A percentile compares a stretch with the other conserved stretches of the same genome.
phyloP scores from a whole-genome alignment of 352 stramenopile genomes.

The Phytophthora foliorum region DNA sequence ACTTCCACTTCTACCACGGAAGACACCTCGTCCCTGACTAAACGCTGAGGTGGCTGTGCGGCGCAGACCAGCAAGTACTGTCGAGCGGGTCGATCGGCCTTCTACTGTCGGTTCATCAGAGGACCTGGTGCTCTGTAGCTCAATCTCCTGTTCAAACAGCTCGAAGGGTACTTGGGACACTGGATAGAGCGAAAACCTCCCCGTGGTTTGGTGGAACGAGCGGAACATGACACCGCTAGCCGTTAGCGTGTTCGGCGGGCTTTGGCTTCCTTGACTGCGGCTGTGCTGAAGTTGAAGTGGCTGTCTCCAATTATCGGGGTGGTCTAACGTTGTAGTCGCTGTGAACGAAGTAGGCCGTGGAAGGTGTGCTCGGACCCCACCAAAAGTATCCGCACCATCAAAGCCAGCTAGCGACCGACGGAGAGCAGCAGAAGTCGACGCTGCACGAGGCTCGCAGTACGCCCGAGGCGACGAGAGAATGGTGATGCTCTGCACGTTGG shows the following conservation, averaged over 20 bases:
- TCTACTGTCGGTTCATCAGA: constrained; percentile 28
- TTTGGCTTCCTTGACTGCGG: constrained; percentile 31
- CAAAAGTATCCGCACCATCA: constrained; percentile 6
- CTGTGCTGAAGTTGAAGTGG: constrained; percentile 33
- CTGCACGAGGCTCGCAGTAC: constrained; percentile 49
- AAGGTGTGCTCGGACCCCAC: background rate
- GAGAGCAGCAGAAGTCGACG: background rate
- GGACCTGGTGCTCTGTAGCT: constrained; percentile 63
- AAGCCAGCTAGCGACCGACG: constrained; percentile 23
- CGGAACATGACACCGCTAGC: constrained; percentile 31
- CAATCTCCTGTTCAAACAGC: constrained; percentile 81
- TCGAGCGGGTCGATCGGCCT: constrained; percentile 34
- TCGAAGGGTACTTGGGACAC: constrained; percentile 82
- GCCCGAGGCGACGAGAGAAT: constrained; percentile 56
- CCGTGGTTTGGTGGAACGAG: constrained; percentile 35
- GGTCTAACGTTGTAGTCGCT: constrained; percentile 15
- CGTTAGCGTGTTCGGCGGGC: constrained; percentile 13
- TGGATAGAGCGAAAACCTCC: constrained; percentile 69
- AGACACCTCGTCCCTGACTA: constrained; percentile 44
- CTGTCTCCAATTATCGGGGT: constrained; percentile 20
- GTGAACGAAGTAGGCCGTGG: constrained; percentile 37
- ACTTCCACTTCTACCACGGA: constrained; percentile 37
- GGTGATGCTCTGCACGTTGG: constrained; percentile 53
- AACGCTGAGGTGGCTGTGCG: constrained; percentile 54
- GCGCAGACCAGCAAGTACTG: constrained; percentile 59